Percentiles rank a stretch among this genome's conserved stretches.
Conservation (phyloP, 495 filamentous ascomycete genomes). For the Oleoguttula mirabilis region DNA sequence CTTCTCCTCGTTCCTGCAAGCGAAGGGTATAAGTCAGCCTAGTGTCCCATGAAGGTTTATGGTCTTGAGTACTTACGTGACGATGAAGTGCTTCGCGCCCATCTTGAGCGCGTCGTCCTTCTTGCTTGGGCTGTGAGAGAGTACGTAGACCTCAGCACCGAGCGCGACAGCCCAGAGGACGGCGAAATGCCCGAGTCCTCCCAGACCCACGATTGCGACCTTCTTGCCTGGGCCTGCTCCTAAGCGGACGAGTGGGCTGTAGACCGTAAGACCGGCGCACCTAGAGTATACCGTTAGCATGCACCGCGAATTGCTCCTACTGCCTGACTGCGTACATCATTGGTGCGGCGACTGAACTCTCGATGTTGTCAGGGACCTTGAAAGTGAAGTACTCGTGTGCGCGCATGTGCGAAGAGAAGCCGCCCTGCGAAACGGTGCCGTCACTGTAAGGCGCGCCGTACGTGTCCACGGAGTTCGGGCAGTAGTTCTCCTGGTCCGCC, state of each 20-base stretch:
- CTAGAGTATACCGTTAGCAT: conserved; percentile 2
- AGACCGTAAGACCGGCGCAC: conserved; percentile 75
- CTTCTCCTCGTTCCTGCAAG: conserved; percentile 26
- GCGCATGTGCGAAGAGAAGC: conserved; percentile 57
- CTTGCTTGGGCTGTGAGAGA: conserved; percentile 34
- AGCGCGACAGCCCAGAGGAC: conserved; percentile 32
- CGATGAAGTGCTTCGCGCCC: conserved; percentile 34
- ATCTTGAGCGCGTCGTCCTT: conserved; percentile 32
- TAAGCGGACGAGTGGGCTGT: conserved; percentile 63
- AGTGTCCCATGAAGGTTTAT: too few species aligned
- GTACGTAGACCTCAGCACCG: conserved; percentile 35
- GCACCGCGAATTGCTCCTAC: too few species aligned
- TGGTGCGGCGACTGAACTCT: conserved; percentile 56
- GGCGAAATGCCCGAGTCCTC: conserved; percentile 36
- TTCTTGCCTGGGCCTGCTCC: conserved; percentile 69
- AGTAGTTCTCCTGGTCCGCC: conserved; percentile 69
- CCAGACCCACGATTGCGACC: conserved; percentile 41
- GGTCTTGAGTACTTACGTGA: too few species aligned
- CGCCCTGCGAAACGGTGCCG: conserved; percentile 51
- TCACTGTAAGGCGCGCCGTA: conserved; percentile 52
- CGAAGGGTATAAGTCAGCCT: too few species aligned
- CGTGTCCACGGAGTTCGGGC: conserved; percentile 54
- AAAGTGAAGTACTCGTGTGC: conserved; percentile 69
- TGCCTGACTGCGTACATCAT: conserved; percentile 48
- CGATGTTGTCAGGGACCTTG: conserved; percentile 64